Conservation (phyloP, 306 rosid genomes). For the Betula pendula region DNA sequence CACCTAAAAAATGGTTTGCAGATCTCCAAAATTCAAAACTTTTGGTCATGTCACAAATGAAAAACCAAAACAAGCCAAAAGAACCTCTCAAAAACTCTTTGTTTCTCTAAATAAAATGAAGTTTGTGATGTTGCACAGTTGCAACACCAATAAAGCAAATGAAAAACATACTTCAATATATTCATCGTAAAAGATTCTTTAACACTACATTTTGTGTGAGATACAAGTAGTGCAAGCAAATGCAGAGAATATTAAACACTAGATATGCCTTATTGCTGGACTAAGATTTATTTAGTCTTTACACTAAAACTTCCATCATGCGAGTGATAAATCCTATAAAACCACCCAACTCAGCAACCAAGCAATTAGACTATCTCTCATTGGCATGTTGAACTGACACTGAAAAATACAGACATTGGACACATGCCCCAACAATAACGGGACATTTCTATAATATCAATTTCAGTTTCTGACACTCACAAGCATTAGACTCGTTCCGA, state of each 20-base stretch:
- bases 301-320: neutral
- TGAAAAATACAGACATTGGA: neutral
- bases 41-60: neutral
- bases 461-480: neutral
- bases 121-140: neutral
- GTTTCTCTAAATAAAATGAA: neutral
- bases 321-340: neutral
- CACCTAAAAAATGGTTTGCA: neutral
- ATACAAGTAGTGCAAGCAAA: neutral
- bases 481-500: neutral
- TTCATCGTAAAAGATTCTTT: neutral
- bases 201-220: neutral
- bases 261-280: neutral
- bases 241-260: neutral
- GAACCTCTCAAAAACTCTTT: neutral
- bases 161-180: neutral
- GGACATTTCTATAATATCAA: constrained; percentile 2
- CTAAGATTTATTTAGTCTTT: neutral
- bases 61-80: neutral
- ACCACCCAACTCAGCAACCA: neutral
- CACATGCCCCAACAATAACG: neutral
- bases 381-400: neutral
- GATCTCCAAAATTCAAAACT: neutral
- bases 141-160: neutral
- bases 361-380: neutral